Base-by-base conservation (phyloP, 306 rosid genomes). In the Castanea mollissima region DNA sequence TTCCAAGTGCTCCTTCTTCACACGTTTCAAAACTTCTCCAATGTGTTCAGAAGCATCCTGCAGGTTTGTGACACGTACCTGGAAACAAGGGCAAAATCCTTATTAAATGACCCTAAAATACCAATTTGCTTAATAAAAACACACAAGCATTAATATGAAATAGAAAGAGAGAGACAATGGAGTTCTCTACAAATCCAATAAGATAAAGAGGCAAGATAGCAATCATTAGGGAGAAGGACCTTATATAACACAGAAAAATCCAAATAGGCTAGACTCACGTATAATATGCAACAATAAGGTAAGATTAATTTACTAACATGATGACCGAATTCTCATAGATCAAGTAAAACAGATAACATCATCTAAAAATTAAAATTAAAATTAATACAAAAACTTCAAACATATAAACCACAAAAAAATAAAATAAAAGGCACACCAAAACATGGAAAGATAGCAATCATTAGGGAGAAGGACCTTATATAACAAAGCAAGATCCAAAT, bases 1-100 rank as follows among this genome's bases (percentile, higher is more conserved):
- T 88, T 82, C 79, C 79, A 93, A 81, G 85, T 95, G 96, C 68
- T 84, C 87, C 86, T 83, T 89, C 92, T 95, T 91, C 83, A 95
- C 99, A 44, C 99, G 99, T 81, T 87, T 90, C 87, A 95, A 83
- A 73, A 95, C 99, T 84, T 95, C 99, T 55, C 94, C 99, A 18
- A 95, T 95, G 81, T 91, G 99, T 82, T 93, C 99, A 12, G 97
- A 18, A 52, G 99, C 94, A 91, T 95, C 99, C 81, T 85, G 85
- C 89, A 95, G 79, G 83, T 95, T 95, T 73, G 99, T 95, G 63
- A 95, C 98, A 55, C 97, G 98, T 64, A 95, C 99, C 99, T 95
- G 85, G 54, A 38, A 75, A 83, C 21, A 81, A 55, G 19, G 72
- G 15, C 32, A 35, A 34, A 35, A 69, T 59, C 16, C 55, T 27